Percentiles rank a stretch among this genome's conserved stretches.
Evolutionary conservation across 129 eudicot genomes (phyloP).

Genomic region (Artemisia argyi): DNA sequence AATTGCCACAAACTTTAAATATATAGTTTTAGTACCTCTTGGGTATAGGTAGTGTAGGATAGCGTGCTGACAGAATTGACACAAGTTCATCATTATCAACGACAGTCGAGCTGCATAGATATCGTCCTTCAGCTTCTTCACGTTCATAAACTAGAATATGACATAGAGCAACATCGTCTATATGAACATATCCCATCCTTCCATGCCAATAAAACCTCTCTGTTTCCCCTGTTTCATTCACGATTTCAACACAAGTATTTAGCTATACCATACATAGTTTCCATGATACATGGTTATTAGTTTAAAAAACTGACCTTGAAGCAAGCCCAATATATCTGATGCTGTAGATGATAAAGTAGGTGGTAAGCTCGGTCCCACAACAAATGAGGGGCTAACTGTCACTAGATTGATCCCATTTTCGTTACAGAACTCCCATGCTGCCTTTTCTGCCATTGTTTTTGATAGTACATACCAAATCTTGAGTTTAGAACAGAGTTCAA

Average conservation of each 20-base stretch:
- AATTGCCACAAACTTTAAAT: not conserved
- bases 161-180: slow-evolving; percentile 85
- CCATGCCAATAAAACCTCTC: slow-evolving; percentile 72
- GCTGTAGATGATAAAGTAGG: slow-evolving; percentile 76
- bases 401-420: slow-evolving; percentile 72
- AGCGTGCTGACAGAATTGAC: slow-evolving; percentile 56
- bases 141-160: slow-evolving; percentile 84
- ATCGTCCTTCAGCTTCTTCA: slow-evolving; percentile 67
- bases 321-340: slow-evolving; percentile 77
- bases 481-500: slow-evolving; percentile 65
- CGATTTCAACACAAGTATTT: slow-evolving; percentile 7
- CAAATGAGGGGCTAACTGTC: slow-evolving; percentile 73
- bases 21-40: slow-evolving; percentile 43
- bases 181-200: slow-evolving; percentile 94
- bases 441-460: slow-evolving; percentile 76
- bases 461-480: slow-evolving; percentile 84
- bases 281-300: not conserved
- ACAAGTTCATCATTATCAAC: slow-evolving; percentile 61
- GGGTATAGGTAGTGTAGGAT: slow-evolving; percentile 79
- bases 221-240: slow-evolving; percentile 54
- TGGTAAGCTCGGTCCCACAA: slow-evolving; percentile 82
- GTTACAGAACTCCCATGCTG: slow-evolving; percentile 89
- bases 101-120: slow-evolving; percentile 74
- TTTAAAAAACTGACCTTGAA: slow-evolving; percentile 49
- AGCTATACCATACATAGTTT: not conserved